phyloP scores from a whole-genome alignment of 2,329 filamentous ascomycete species.

The Cladobotryum mycophilum region DNA sequence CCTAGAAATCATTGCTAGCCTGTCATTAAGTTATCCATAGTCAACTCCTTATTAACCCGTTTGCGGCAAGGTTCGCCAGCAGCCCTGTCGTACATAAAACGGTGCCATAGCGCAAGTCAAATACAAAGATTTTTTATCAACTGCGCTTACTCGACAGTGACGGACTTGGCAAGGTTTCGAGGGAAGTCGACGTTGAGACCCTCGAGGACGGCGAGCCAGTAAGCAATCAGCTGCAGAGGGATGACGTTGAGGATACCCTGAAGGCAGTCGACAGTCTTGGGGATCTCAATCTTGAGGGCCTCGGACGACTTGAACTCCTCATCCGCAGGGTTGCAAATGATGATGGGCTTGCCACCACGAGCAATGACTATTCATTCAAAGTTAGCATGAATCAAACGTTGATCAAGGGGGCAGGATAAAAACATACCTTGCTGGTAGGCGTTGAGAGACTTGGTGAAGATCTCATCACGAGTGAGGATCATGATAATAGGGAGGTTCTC shows the following conservation, averaged over 20 bases:
- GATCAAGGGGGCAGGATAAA: not conserved
- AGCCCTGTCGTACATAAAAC: not conserved
- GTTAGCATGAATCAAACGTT: conserved; percentile 15
- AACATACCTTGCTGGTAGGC: conserved; percentile 89
- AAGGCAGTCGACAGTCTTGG: conserved; percentile 87
- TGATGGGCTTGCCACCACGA: conserved; percentile 90
- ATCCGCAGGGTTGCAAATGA: conserved; percentile 92
- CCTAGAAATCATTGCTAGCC: conserved; percentile 8
- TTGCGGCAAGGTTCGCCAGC: conserved; percentile 3
- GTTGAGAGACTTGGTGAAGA: conserved; percentile 99
- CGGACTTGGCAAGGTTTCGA: conserved; percentile 96
- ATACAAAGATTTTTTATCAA: conserved; percentile 1
- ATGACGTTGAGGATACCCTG: conserved; percentile 98
- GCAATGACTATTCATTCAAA: conserved; percentile 65
- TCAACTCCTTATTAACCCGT: conserved; percentile 17
- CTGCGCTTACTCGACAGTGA: conserved; percentile 81
- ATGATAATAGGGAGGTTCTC: conserved; percentile 99
- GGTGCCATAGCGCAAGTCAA: not conserved
- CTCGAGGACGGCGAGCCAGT: conserved; percentile 96
- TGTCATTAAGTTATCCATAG: conserved; percentile 14
- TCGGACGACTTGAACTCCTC: conserved; percentile 81
- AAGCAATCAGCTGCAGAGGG: conserved; percentile 93
- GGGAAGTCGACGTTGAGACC: conserved; percentile 98
- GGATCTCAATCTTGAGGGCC: conserved; percentile 96
- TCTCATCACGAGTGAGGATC: conserved; percentile 92